Base-by-base conservation (phyloP, 1,284 basidiomycete species). In the Naganishia albida region DNA sequence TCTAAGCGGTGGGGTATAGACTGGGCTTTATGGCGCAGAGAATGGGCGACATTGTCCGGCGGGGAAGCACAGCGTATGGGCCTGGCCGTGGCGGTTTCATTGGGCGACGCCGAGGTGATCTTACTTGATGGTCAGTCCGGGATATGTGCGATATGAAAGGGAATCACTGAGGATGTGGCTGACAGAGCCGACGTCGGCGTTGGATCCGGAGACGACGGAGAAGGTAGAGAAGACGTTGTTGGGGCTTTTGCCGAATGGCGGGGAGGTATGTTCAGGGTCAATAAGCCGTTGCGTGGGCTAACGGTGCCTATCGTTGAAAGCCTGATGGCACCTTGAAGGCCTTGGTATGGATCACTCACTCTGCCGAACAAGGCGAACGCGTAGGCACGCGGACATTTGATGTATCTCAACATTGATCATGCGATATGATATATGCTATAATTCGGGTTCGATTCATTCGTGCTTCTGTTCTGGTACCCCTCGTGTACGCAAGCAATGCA, bases 301-400 rank as follows among this genome's bases (percentile, higher is more conserved):
- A 25, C 25, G 8, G 52, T 18, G 23, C 30, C 1, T 51, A 1
- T 42, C 13, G 7, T 53, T 16, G 6, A 26, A n/a, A 64, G 64
- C 64, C 64, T 16, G 56, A 65, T 34, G 49, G 43, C 12, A 65
- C 56, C 1, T 72, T 90, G 57, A 88, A 89, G 73, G 87, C 89
- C 0, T 78, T 91, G 46, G 73, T 93, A 7, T 93, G 91, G 91
- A 90, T 93, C 70, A 93, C 91, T 0, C 90, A 93, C 75, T 89
- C 88, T 0, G 84, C 86, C 6, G 88, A 90, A 67, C 90, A 93
- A 76, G 88, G 85, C 0, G 79, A 84, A 64, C 81, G 90, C 59
- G 85, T 89, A 23, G 90, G 89, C 4, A 89, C 85, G 2, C 81
- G 88, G 67, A 72, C 66, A 30, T 65, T 80, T 38, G 72, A 75